Evolutionary conservation across 108 stramenopile species (phyloP).

Genomic region (Mediolabrus comicus): DNA sequence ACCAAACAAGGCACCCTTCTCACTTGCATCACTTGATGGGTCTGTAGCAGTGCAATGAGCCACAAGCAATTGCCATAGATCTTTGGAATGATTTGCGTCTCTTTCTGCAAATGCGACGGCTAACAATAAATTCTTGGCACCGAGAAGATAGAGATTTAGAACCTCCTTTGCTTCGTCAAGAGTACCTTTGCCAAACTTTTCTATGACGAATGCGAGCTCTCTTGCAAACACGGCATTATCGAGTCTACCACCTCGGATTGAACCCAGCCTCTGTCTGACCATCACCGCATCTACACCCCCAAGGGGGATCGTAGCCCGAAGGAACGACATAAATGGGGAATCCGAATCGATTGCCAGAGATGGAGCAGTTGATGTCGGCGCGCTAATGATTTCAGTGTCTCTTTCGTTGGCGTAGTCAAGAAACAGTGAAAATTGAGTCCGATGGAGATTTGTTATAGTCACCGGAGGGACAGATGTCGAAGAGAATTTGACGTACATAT

Average conservation of each 20-base stretch:
- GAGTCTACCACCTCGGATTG: constrained; percentile 38
- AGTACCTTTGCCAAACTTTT: constrained; percentile 58
- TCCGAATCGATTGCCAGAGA: constrained; percentile 28
- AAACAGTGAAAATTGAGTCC: constrained; percentile 66
- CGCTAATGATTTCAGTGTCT: background rate
- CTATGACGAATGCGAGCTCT: constrained; percentile 81
- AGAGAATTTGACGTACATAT: constrained; percentile 82
- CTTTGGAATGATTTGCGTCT: constrained; percentile 43
- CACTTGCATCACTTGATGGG: constrained; percentile 17
- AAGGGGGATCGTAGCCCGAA: constrained; percentile 71
- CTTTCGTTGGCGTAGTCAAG: constrained; percentile 55
- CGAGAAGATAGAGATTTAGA: constrained; percentile 68
- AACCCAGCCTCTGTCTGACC: constrained; percentile 54
- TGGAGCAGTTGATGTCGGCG: background rate
- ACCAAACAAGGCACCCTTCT: constrained; percentile 66
- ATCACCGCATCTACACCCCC: constrained; percentile 65
- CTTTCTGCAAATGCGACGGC: constrained; percentile 78
- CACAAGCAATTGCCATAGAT: constrained; percentile 73
- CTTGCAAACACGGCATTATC: constrained; percentile 59
- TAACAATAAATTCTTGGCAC: constrained; percentile 60
- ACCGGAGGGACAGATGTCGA: constrained; percentile 68
- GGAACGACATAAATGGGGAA: constrained; percentile 64
- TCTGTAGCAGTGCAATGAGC: constrained; percentile 48
- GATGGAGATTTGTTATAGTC: constrained; percentile 67
- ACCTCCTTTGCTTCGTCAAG: constrained; percentile 50